Evolutionary conservation across 2,329 filamentous ascomycete species (phyloP), one percentile per base, ranked within the genome.

Genomic region (Phoma sp.): DNA sequence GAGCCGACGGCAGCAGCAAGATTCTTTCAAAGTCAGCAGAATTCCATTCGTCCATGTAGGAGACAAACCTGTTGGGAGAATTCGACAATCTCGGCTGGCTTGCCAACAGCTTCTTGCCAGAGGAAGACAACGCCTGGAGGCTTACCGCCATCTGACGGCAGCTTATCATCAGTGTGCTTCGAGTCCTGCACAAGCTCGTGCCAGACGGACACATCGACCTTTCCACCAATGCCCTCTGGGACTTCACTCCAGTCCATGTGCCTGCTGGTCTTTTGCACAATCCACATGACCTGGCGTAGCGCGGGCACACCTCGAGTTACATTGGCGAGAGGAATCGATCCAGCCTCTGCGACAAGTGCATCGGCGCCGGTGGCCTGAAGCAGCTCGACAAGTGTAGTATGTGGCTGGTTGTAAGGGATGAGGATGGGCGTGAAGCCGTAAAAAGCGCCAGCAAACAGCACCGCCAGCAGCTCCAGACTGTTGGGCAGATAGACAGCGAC

Each of bases 221-320:
- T 86, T 52, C 88, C 85, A 13, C 88, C 88, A 52, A 88, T 87
- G 46, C 89, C 89, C 68, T 89, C 84, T 9, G 93, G 92, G 2
- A 93, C 85, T 70, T 93, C 90, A 65, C 91, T 93, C 93, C 93
- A 99, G 75, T 96, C 93, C 83, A 99, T 89, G 71, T 98, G 93
- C 64, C 86, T 86, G 78, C 88, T 97, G 37, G 91, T 91, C 68
- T 91, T 85, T 66, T 97, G 93, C 4, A 96, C 91, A 10, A 97
- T 93, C 91, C 93, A 98, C 64, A 97, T 84, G 29, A 96, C 82
- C 63, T 92, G 86, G 57, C 73, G 87, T 40, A 99, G 82, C 33
- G 83, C 82, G 4, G 87, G 82, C 66, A 90, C 91, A 47, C 80
- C 82, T 66, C 87, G 85, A 47, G 86, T 83, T 10, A 96, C 83